Conservation (phyloP, 306 rosid genomes). For the Oemleria cerasiformis region DNA sequence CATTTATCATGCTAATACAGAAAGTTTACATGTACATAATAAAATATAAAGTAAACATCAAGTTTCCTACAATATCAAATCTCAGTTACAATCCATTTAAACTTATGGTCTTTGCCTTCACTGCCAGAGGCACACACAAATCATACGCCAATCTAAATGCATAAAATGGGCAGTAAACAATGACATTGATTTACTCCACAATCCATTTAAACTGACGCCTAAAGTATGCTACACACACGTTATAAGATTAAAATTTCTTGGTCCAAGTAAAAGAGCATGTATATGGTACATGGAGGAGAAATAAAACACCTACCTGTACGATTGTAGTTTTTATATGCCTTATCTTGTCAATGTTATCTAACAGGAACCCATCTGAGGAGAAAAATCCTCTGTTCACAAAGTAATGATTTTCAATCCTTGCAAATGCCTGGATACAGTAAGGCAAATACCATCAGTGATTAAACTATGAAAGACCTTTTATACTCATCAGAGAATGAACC, state of each 20-base stretch:
- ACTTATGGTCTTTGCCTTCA: background rate
- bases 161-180: background rate
- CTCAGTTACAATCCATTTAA: background rate
- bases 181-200: background rate
- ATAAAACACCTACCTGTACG: conserved; percentile 61
- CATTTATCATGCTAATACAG: background rate
- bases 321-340: conserved; percentile 73
- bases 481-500: conserved; percentile 21
- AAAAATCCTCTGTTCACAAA: conserved; percentile 82
- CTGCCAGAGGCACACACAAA: background rate
- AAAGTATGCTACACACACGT: background rate
- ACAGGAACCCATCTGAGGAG: conserved; percentile 72
- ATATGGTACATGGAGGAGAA: background rate
- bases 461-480: background rate
- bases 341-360: conserved; percentile 76
- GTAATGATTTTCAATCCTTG: conserved; percentile 96
- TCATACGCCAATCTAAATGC: background rate
- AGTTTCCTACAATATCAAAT: background rate
- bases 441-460: background rate
- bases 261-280: background rate
- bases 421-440: conserved; percentile 71
- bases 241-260: background rate
- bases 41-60: background rate
- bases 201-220: background rate
- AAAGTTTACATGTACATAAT: background rate